Percentiles rank a stretch among this genome's conserved stretches.
Evolutionary conservation across 139 green algal genomes (phyloP).

Genomic region (Coelastrella sp.): DNA sequence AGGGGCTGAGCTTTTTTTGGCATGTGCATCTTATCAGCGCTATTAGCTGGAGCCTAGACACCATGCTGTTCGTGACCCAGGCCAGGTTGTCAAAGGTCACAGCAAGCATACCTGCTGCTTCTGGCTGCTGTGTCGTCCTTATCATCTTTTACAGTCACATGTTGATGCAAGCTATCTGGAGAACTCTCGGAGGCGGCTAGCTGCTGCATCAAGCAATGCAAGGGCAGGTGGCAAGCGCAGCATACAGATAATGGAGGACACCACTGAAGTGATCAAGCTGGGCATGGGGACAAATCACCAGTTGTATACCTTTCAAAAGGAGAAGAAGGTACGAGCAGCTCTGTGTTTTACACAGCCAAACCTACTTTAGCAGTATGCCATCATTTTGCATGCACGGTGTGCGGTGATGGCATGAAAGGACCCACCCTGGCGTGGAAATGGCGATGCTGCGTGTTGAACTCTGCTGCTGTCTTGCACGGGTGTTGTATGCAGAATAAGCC

Average conservation of each 20-base stretch:
- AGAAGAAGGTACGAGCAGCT: not conserved
- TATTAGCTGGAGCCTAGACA: too few relatives aligned
- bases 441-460: not conserved
- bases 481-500: slow-evolving; percentile 5
- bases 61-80: too few relatives aligned
- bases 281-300: not conserved
- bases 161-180: slow-evolving; percentile 22
- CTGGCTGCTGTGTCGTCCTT: not conserved
- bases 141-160: not conserved
- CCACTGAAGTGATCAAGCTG: not conserved
- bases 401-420: too few relatives aligned
- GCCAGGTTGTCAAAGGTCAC: too few relatives aligned
- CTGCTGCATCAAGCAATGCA: not conserved
- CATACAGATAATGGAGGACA: not conserved
- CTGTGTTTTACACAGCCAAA: too few relatives aligned
- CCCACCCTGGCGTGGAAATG: too few relatives aligned
- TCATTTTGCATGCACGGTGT: too few relatives aligned
- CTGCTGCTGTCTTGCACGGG: not conserved
- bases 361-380: too few relatives aligned
- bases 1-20: too few relatives aligned
- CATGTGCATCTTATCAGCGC: too few relatives aligned
- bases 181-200: slow-evolving; percentile 5
- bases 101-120: not conserved
- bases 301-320: not conserved
- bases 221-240: not conserved